Percentiles rank a stretch among this genome's conserved stretches.
phyloP scores from a whole-genome alignment of 352 stramenopile species.

The Thalassiosira mediterranea region DNA sequence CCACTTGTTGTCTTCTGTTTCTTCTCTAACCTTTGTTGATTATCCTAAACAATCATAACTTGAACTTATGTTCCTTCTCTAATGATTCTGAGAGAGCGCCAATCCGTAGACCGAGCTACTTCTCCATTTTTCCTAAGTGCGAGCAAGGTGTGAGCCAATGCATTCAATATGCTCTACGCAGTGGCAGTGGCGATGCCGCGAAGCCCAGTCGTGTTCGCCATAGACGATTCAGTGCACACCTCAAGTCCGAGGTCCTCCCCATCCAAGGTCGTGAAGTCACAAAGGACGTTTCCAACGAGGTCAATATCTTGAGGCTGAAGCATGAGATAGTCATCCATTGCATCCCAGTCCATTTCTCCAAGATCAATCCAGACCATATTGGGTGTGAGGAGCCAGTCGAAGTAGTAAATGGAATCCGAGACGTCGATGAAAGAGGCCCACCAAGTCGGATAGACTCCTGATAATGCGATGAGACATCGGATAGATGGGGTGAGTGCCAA shows the following conservation, averaged over 20 bases:
- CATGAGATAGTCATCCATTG: not conserved
- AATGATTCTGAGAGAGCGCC: too few species aligned
- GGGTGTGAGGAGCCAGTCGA: conserved; percentile 3
- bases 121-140: too few species aligned
- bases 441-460: conserved; percentile 10
- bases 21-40: too few species aligned
- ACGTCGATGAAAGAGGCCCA: not conserved
- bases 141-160: too few species aligned
- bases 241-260: conserved; percentile 1
- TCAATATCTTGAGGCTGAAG: conserved; percentile 4
- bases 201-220: not conserved
- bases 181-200: conserved; percentile 2
- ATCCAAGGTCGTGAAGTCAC: conserved; percentile 5
- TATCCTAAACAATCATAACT: too few species aligned
- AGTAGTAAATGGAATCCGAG: conserved; percentile 1
- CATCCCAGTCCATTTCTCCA: not conserved
- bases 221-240: not conserved
- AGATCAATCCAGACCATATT: conserved; percentile 11
- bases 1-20: too few species aligned
- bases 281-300: conserved; percentile 1
- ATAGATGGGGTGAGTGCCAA: not conserved
- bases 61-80: too few species aligned
- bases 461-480: not conserved
- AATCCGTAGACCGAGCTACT: too few species aligned
- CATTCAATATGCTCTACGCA: too few species aligned